Evolutionary conservation across 176 grass and related monocot species (phyloP).

Genomic region (Oryza brachyantha): DNA sequence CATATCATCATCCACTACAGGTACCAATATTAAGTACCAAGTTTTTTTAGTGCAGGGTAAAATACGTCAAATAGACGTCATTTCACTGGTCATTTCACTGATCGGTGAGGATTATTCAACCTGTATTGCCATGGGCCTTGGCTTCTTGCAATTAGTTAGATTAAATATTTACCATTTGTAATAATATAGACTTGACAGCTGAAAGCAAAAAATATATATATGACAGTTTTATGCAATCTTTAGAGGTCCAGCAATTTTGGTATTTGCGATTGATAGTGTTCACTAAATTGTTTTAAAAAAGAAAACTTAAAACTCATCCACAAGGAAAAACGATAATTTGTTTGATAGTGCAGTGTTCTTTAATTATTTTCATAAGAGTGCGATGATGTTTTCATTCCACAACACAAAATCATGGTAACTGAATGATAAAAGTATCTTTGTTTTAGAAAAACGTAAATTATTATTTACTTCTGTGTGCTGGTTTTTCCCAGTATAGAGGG

Average conservation of each 20-base stretch:
- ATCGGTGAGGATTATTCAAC: not conserved
- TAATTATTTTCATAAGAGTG: not conserved
- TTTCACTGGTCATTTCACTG: not conserved
- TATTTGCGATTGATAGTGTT: not conserved
- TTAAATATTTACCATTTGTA: conserved; percentile 23
- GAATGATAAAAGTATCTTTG: not conserved
- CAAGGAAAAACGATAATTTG: not conserved
- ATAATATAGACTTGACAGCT: not conserved
- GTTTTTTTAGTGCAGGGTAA: not conserved
- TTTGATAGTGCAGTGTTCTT: conserved; percentile 4
- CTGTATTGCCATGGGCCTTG: not conserved
- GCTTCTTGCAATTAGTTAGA: not conserved
- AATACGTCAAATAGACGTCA: not conserved
- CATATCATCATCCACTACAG: conserved; percentile 19
- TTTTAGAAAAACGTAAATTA: not conserved
- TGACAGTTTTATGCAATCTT: not conserved
- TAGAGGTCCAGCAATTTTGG: not conserved
- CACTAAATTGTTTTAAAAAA: conserved; percentile 6
- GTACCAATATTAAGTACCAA: not conserved
- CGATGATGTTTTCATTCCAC: conserved; percentile 22
- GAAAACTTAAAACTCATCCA: not conserved
- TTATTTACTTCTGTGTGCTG: not conserved
- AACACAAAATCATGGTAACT: not conserved
- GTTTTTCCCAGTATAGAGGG: not conserved
- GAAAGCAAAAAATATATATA: conserved; percentile 1